Percentiles rank a stretch among this genome's conserved stretches.
Evolutionary conservation across 805 yeast species (phyloP).

Genomic region (Ogataea nakhonphanomensis): DNA sequence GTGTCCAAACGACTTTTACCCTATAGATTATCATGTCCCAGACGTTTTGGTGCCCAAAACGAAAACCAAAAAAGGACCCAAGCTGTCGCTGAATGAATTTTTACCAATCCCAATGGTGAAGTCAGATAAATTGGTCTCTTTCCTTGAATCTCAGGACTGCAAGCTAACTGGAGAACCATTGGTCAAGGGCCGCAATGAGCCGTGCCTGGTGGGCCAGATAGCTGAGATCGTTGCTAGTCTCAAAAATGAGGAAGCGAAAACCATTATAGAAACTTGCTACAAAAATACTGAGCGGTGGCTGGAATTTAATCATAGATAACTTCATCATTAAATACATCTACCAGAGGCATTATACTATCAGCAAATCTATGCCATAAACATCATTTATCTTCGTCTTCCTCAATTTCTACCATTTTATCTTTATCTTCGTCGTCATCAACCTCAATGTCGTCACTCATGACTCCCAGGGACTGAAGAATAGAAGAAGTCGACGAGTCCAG

Average conservation of each 20-base stretch:
- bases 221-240: constrained; percentile 64
- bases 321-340: constrained; percentile 9
- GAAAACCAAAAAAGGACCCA: constrained; percentile 20
- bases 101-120: constrained; percentile 64
- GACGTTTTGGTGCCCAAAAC: constrained; percentile 11
- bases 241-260: constrained; percentile 39
- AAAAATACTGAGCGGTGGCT: constrained; percentile 43
- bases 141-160: constrained; percentile 25
- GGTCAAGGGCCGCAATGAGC: constrained; percentile 88
- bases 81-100: constrained; percentile 41
- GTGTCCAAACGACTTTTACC: constrained; percentile 58
- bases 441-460: constrained; percentile 34
- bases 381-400: constrained; percentile 22
- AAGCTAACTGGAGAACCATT: constrained; percentile 37
- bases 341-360: constrained; percentile 13
- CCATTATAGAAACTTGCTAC: constrained; percentile 49
- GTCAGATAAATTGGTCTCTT: constrained; percentile 45
- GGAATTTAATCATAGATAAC: constrained; percentile 4
- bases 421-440: constrained; percentile 30
- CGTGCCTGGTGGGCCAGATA: constrained; percentile 77
- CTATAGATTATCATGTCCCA: constrained; percentile 30
- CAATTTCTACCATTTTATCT: constrained; percentile 25
- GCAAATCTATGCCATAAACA: constrained; percentile 15
- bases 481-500: constrained; percentile 62
- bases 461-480: constrained; percentile 52